Evolutionary conservation across 164 flowering plant genomes (phyloP).

Genomic region (Stephania cephalantha): DNA sequence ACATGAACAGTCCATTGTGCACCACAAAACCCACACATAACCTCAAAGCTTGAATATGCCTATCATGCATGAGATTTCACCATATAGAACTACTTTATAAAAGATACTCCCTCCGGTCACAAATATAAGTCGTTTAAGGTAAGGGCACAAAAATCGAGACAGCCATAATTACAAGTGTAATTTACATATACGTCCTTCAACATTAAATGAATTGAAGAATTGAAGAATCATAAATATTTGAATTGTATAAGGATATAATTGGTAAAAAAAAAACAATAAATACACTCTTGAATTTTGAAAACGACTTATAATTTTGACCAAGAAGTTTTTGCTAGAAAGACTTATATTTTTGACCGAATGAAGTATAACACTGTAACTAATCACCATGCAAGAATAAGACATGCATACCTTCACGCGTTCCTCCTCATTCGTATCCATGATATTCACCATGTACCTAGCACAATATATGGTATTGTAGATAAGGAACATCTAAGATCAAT

Average conservation of each 20-base stretch:
- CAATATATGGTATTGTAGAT: background rate
- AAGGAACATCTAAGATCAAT: background rate
- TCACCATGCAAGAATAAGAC: background rate
- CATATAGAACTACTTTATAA: background rate
- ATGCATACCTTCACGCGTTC: conserved; percentile 83
- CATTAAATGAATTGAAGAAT: too few relatives aligned
- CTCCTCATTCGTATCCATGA: conserved; percentile 98
- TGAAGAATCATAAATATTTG: too few relatives aligned
- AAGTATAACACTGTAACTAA: background rate
- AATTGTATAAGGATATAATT: too few relatives aligned
- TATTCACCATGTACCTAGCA: conserved; percentile 96
- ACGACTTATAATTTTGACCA: too few relatives aligned
- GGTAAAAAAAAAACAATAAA: too few relatives aligned
- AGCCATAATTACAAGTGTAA: too few relatives aligned
- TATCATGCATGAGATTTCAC: background rate
- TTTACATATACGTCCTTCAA: too few relatives aligned
- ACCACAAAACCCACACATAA: background rate
- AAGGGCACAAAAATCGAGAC: too few relatives aligned
- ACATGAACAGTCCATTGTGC: background rate
- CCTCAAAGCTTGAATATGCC: background rate
- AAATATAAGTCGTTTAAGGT: too few relatives aligned
- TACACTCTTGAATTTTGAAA: too few relatives aligned
- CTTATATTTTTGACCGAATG: too few relatives aligned
- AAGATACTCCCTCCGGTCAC: background rate
- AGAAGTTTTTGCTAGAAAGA: too few relatives aligned